Conservation (phyloP, 2,329 filamentous ascomycete species). For the Exophiala aquamarina region DNA sequence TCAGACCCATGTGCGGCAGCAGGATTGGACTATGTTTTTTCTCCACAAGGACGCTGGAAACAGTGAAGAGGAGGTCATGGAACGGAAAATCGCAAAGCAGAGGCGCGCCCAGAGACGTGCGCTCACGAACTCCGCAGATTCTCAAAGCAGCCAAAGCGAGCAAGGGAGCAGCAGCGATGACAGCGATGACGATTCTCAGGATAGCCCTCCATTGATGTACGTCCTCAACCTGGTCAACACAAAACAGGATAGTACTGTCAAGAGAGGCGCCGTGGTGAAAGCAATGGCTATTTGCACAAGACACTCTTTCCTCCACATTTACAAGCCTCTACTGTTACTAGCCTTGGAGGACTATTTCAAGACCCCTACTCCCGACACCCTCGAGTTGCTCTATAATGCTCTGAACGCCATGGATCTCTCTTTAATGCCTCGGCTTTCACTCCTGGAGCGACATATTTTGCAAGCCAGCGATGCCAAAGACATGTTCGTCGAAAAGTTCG, state of each 20-base stretch:
- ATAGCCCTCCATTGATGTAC: conserved; percentile 92
- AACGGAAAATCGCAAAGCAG: conserved; percentile 45
- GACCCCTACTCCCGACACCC: conserved; percentile 79
- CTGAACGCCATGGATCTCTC: conserved; percentile 97
- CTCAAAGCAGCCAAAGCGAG: conserved; percentile 50
- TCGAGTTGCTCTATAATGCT: conserved; percentile 84
- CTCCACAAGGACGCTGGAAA: conserved; percentile 90
- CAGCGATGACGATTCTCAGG: conserved; percentile 66
- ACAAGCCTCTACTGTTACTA: conserved; percentile 90
- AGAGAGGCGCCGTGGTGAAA: conserved; percentile 87
- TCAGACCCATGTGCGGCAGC: conserved; percentile 88
- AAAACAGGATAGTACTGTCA: conserved; percentile 71
- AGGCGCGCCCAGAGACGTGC: conserved; percentile 36
- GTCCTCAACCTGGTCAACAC: conserved; percentile 97
- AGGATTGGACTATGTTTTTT: conserved; percentile 99
- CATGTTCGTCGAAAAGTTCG: conserved; percentile 96
- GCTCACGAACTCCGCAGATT: conserved; percentile 33
- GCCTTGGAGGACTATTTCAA: conserved; percentile 98
- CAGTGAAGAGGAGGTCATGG: conserved; percentile 70
- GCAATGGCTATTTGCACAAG: conserved; percentile 98
- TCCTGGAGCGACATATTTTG: conserved; percentile 80
- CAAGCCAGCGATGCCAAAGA: conserved; percentile 93
- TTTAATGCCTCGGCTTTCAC: conserved; percentile 80
- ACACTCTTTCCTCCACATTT: conserved; percentile 97
- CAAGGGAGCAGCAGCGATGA: conserved; percentile 48